Evolutionary conservation across 306 rosid genomes (phyloP), one percentile per base, ranked within the genome.

Genomic region (Luffa acutangula): DNA sequence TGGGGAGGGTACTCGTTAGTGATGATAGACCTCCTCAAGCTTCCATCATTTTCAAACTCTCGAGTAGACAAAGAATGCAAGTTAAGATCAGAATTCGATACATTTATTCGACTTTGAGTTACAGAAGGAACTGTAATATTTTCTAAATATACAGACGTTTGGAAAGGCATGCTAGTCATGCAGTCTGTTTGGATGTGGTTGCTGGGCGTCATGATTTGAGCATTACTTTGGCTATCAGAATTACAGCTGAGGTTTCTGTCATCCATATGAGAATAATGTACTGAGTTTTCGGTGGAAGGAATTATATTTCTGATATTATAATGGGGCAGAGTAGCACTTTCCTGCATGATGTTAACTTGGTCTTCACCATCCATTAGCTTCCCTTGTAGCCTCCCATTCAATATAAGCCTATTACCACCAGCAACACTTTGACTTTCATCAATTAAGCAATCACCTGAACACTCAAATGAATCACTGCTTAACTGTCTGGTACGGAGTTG

Each of bases 21-120:
- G 63, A 65, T 6, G 36, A 85, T 76, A 78, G 85, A 58, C 51
- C 34, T 71, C 57, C 45, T 57, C 52, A 48, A 66, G 77, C 78
- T 75, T 74, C 84, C 75, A 62, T 78, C 43, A 20, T 78, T 85
- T 57, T 80, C 83, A 81, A 75, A 82, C 79, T 81, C 82, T 80
- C 79, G 77, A 75, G 78, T 77, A 82, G 67, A 76, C 15, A 78
- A 36, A 42, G 82, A 51, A 45, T 21, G 63, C 34, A 81, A 77
- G 33, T 80, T 73, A 56, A 69, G 62, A 45, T 77, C 66, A 18
- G 80, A 82, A 75, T 31, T 34, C 39, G 76, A 78, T 75, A 75
- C 46, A 53, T 39, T 52, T 36, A 42, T 42, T 15, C 39, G 15
- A 78, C 81, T 69, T 82, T 81, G 84, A 64, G 76, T 67, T 69